A percentile compares a stretch with the other conserved stretches of the same genome.
phyloP scores from a whole-genome alignment of 2,329 filamentous ascomycete species.

The Sordariomycetes sp. region DNA sequence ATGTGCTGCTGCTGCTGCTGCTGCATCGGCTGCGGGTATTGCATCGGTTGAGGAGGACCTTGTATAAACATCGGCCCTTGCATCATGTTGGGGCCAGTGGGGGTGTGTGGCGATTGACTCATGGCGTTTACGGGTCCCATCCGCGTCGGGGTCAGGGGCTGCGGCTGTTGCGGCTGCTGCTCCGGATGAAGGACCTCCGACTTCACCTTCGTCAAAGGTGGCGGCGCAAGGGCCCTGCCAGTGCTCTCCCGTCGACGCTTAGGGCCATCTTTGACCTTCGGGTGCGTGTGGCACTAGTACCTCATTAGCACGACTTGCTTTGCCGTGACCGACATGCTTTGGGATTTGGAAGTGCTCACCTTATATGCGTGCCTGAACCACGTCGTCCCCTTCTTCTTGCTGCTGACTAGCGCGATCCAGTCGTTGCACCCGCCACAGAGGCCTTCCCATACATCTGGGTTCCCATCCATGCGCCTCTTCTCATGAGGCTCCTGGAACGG shows the following conservation, averaged over 20 bases:
- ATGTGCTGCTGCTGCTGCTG: constrained; percentile 2
- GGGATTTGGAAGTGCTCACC: constrained; percentile 31
- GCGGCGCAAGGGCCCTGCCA: constrained; percentile 27
- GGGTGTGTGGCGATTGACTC: neutral
- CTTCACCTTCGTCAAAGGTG: constrained; percentile 35
- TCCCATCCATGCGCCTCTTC: constrained; percentile 66
- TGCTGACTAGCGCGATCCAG: constrained; percentile 73
- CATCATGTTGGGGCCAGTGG: neutral
- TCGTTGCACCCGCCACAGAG: constrained; percentile 69
- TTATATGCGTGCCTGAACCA: constrained; percentile 90
- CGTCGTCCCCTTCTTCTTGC: constrained; percentile 85
- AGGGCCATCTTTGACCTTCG: constrained; percentile 60
- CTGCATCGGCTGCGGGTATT: neutral
- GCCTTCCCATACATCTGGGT: constrained; percentile 73
- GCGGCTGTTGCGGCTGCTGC: constrained; percentile 7
- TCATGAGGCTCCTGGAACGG: constrained; percentile 70
- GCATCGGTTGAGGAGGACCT: neutral
- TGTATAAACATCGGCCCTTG: constrained; percentile 4
- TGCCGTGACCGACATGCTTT: neutral
- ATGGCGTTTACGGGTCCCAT: neutral
- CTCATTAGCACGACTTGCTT: constrained; percentile 11
- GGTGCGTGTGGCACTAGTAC: constrained; percentile 56
- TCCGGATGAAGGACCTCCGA: constrained; percentile 24
- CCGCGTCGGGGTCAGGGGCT: constrained; percentile 1
- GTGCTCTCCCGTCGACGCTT: constrained; percentile 56